Base-by-base conservation (phyloP, 768 basidiomycete genomes). In the Serendipita indica region DNA sequence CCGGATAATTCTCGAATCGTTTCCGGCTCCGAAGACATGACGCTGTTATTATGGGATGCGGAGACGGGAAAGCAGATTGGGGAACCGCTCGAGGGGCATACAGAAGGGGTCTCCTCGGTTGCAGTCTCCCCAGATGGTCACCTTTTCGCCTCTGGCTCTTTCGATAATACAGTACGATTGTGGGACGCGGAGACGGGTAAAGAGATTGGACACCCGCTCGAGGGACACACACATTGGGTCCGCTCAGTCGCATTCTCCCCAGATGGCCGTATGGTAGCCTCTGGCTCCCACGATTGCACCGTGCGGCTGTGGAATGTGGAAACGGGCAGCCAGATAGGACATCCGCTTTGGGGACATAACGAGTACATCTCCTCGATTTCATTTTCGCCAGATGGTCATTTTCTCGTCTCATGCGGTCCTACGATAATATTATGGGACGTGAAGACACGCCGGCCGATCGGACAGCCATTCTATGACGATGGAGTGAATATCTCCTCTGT, bases 61-160 rank as follows among this genome's bases (percentile, higher is more conserved):
- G 35, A 43, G 20, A 61, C 60, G 3, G 30, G 45, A 20, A 16
- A 25, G 10, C 27, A 18, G 20, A 16, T 35, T 5, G 25, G 37
- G 33, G 37, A 18, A n/a, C 37, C 57, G 3, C n/a, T 35, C 6
- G 37, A 43, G 35, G 60, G 58, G 16, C 33, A 41, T 25, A 28
- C 14, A 32, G 43, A 39, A 4, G 13, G 2, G 5, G 45, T 49
- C 39, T 16, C 22, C 28, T 4, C 43, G 28, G 20, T 35, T 18
- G 60, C 33, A 10, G 61, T 60, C 30, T 61, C 60, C 5, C 43
- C 59, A 14, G 41, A 61, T 2, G 60, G 60, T 30, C 30, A 33
- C 2, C 35, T n/a, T 2, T 37, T 61, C 1, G 49, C 33, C 27
- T 33, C 49, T 20, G 33, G 45, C n/a, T 46, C 43, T 18, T 39